phyloP scores from a whole-genome alignment of 768 basidiomycete species.

The Leccinum imitatum region DNA sequence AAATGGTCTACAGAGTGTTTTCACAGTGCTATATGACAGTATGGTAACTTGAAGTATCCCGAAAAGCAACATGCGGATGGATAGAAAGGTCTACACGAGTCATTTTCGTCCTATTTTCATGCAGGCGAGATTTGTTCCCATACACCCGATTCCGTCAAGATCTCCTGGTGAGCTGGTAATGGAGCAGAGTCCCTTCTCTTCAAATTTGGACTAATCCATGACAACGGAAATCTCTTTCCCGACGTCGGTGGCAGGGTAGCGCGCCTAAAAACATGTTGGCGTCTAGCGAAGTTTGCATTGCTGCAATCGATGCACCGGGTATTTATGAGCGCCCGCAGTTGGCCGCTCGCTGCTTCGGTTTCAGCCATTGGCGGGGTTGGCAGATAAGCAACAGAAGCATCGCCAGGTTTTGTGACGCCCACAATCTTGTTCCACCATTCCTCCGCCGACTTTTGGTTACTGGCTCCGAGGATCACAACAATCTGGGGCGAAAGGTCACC shows the following conservation, averaged over 20 bases:
- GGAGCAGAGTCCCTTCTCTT: not conserved
- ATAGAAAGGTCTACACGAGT: no score
- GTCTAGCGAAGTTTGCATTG: slow-evolving; percentile 6
- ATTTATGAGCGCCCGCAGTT: slow-evolving; percentile 18
- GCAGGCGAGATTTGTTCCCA: slow-evolving; percentile 18
- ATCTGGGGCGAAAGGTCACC: slow-evolving; percentile 28
- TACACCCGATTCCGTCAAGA: slow-evolving; percentile 23
- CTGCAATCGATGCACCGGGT: slow-evolving; percentile 27
- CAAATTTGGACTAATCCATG: slow-evolving; percentile 3
- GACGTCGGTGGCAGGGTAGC: not conserved
- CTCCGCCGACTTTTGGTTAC: slow-evolving; percentile 17
- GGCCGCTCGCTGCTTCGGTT: slow-evolving; percentile 3
- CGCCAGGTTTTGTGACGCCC: not conserved
- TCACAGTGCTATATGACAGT: no score
- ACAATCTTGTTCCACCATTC: slow-evolving; percentile 20
- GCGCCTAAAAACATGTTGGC: slow-evolving; percentile 16
- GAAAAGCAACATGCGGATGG: no score
- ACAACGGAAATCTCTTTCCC: slow-evolving; percentile 3
- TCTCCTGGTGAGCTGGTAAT: slow-evolving; percentile 4
- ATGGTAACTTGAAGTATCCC: no score
- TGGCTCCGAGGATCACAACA: slow-evolving; percentile 21
- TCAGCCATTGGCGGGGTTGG: slow-evolving; percentile 7
- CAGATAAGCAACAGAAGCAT: slow-evolving; percentile 19
- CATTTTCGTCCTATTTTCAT: no score
- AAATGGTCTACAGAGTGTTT: no score